phyloP scores from a whole-genome alignment of 2,329 filamentous ascomycete genomes.

The Periconia sp. region DNA sequence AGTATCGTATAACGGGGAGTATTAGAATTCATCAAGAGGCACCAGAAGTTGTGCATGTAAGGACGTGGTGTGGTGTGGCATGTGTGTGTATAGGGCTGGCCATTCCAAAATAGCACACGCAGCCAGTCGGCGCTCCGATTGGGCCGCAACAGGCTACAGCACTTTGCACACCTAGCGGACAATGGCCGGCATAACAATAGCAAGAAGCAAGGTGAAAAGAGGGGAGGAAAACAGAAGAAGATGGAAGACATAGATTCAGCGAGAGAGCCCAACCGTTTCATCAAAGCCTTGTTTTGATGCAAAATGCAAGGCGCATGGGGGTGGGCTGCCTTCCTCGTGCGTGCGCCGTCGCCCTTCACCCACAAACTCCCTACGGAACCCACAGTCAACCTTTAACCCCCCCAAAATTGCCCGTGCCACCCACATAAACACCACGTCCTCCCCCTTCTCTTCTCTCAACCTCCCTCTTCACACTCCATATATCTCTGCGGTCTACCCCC shows the following conservation, averaged over 20 bases:
- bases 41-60: too few species aligned
- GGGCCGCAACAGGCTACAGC: not conserved
- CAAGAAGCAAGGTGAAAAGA: not conserved
- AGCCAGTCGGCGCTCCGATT: not conserved
- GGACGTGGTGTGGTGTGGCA: not conserved
- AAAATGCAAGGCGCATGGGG: not conserved
- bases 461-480: constrained; percentile 8
- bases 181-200: not conserved
- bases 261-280: not conserved
- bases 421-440: not conserved
- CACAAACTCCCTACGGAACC: not conserved
- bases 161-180: not conserved
- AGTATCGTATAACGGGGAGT: too few species aligned
- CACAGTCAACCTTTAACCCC: not conserved
- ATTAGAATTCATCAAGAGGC: too few species aligned
- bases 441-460: constrained; percentile 4
- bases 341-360: not conserved
- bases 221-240: not conserved
- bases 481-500: not conserved
- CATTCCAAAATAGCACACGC: constrained; percentile 2
- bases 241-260: not conserved
- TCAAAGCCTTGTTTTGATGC: not conserved
- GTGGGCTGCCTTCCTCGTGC: not conserved
- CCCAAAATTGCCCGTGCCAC: not conserved
- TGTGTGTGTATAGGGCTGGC: too few species aligned